Base-by-base conservation (phyloP, 352 stramenopile genomes). In the Globisporangium cylindrosporum region DNA sequence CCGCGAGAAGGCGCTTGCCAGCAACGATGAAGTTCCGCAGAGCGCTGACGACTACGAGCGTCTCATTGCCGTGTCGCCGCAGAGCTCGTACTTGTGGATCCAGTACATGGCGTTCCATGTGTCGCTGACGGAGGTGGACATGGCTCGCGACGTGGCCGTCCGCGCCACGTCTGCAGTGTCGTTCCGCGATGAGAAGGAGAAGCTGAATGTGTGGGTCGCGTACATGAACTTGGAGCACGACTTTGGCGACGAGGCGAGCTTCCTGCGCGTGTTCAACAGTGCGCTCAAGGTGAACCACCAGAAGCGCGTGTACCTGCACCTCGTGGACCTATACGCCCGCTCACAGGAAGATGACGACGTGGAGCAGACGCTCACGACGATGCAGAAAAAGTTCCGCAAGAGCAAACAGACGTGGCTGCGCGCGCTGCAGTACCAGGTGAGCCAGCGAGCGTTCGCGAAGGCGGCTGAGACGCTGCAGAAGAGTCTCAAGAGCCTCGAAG, bases 71-170 rank as follows among this genome's bases (percentile, higher is more conserved):
- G 92, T 95, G 58, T 96, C 89, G 61, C 97, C 97, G 18, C 97
- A 98, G 74, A 98, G 88, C 70, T 98, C 95, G 57, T 98, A 97
- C 78, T 64, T 98, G 68, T 99, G 96, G 96, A 99, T 99, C 72
- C 92, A 97, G 72, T 99, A 98, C 84, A 99, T 99, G 96, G 97
- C 97, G 18, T 99, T 98, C 81, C 91, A 99, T 76, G 81, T 99
- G 38, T 98, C 93, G 46, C 78, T 98, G 24, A 98, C 94, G 41
- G 94, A 99, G 69, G 87, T 98, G 59, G 88, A 92, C 9, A 78
- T 96, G 54, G 96, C 95, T 34, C 90, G 96, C 10, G 93, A 96
- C 72, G 95, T 99, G 59, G 97, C 95, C 0, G 79, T 94, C 51
- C 88, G 94, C 54, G 96, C 96, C 8, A 97, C 97, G 36, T 93